Conservation (phyloP, 2,329 filamentous ascomycete genomes). For the Fusarium virguliforme region DNA sequence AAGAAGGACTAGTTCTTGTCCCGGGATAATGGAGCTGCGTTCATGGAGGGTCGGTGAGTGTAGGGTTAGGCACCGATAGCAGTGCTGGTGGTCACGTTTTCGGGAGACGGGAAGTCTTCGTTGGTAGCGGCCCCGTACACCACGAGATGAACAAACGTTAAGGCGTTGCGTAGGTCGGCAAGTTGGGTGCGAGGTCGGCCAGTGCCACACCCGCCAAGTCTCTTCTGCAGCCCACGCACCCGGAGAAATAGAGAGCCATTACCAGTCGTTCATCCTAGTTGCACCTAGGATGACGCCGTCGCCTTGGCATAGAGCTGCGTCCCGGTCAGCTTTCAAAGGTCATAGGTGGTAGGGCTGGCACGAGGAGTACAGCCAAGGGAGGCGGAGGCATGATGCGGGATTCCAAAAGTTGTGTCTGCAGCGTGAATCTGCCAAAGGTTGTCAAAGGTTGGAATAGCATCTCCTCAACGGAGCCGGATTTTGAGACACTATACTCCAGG, state of each 20-base stretch:
- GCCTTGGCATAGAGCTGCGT: constrained; percentile 6
- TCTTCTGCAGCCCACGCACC: not conserved
- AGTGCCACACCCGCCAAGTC: constrained; percentile 12
- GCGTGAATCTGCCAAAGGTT: not conserved
- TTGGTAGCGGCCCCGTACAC: not conserved
- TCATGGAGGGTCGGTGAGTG: not conserved
- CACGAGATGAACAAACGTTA: not conserved
- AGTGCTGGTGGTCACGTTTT: not conserved
- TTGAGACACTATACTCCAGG: not conserved
- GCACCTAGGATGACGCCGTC: not conserved
- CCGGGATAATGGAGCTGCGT: not conserved
- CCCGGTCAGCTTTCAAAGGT: constrained; percentile 1
- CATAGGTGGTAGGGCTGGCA: not conserved
- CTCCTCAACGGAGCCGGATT: not conserved
- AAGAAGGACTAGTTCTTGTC: not conserved
- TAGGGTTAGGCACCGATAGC: not conserved
- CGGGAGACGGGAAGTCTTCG: not conserved
- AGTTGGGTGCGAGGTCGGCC: constrained; percentile 2
- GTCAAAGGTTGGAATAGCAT: not conserved
- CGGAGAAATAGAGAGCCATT: not conserved
- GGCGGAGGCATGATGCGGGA: not conserved
- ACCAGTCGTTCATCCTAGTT: not conserved
- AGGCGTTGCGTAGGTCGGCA: not conserved
- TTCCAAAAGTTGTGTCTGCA: not conserved
- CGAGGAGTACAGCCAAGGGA: not conserved